Percentiles rank a stretch among this genome's conserved stretches.
Conservation (phyloP, 305 asterid species). For the Solanum chacoense region DNA sequence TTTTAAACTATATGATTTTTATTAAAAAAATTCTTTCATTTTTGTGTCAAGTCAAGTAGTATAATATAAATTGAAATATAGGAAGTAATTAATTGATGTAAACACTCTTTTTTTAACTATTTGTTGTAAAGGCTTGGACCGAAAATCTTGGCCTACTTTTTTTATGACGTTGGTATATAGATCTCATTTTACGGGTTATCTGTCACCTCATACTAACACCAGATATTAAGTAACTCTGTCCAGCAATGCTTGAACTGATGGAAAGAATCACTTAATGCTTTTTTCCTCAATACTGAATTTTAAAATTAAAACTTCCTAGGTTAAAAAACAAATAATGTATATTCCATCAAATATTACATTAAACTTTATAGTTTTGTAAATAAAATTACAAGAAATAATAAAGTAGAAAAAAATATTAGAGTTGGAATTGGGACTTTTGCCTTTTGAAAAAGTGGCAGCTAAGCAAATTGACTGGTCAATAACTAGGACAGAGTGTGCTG, state of each 20-base stretch:
- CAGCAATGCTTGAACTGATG: too few relatives aligned
- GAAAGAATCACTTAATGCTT: too few relatives aligned
- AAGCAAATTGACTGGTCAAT: constrained; percentile 25
- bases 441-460: constrained; percentile 24
- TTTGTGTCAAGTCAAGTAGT: background rate
- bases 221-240: too few relatives aligned
- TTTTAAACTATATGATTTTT: too few relatives aligned
- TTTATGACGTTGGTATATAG: too few relatives aligned
- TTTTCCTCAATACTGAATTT: too few relatives aligned
- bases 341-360: background rate
- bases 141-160: background rate
- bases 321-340: background rate
- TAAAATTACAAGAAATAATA: background rate
- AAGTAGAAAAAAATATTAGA: background rate
- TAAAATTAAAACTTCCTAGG: too few relatives aligned
- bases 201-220: background rate
- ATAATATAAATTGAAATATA: too few relatives aligned
- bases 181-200: background rate
- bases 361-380: background rate
- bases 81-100: background rate
- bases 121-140: background rate
- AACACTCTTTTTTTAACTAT: background rate
- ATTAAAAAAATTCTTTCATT: too few relatives aligned
- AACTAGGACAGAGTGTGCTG: constrained; percentile 10
- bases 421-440: constrained; percentile 1